Evolutionary conservation across 1,139 yeast species (phyloP), one percentile per base, ranked within the genome.

Genomic region (Suhomyces wounanorum): DNA sequence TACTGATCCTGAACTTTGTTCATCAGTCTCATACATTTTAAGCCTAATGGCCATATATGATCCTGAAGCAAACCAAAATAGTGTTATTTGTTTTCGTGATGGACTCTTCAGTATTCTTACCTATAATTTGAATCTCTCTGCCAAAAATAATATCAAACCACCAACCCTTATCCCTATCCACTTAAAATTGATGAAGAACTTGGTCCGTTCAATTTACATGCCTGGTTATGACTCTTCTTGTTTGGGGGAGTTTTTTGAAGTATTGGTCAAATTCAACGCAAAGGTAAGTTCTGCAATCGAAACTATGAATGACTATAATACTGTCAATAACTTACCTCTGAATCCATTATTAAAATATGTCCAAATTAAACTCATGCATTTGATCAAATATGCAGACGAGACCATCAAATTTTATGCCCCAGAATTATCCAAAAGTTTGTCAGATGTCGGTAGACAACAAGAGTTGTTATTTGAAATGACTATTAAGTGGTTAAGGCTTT

Each of bases 31-130:
- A 31, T 76, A 75, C 53, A 65, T 76, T 46, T 61, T 76, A 42
- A 69, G 76, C 52, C 59, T 75, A 49, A 75, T 74, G 77, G 66
- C 78, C 10, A 68, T 75, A 17, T 76, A 76, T 55, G 80, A 76
- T 52, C 79, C 79, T 0, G 78, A 73, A 54, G 78, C 77, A 6
- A 73, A 78, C 0, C 56, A 68, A n/a, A 59, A 69, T 53, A 72
- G 78, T 36, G 65, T 69, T 18, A 64, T 62, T 41, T 75, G 81
- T 52, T 76, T 75, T 53, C 61, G 78, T 37, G 78, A 75, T 53
- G 81, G 81, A 0, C 61, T 75, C 43, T 72, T 75, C 52, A 64
- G 75, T 36, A 69, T 75, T 23, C 68, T 75, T 54, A 61, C 66
- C 17, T 68, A 70, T 58, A 64, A 71, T 50, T 53, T 68, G 40